A percentile compares a stretch with the other conserved stretches of the same genome.
Conservation (phyloP, 352 stramenopile species). For the Phytophthora melonis region DNA sequence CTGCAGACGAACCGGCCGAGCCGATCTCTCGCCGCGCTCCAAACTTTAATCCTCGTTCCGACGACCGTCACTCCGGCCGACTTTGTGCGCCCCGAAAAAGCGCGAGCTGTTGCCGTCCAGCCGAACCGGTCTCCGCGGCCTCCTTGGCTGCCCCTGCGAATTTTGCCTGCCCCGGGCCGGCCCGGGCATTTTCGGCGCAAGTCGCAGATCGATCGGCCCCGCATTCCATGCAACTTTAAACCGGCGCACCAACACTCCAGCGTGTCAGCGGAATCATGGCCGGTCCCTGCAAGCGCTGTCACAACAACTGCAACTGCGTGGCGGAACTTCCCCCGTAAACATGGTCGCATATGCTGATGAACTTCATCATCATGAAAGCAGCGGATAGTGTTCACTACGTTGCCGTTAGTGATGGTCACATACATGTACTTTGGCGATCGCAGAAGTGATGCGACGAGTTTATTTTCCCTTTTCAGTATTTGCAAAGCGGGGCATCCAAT, state of each 20-base stretch:
- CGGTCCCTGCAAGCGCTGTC: constrained; percentile 27
- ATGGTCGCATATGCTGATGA: background rate
- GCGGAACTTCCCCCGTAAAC: constrained; percentile 1
- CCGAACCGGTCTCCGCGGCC: constrained; percentile 5
- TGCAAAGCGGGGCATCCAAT: too few relatives aligned
- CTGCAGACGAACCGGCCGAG: constrained; percentile 22
- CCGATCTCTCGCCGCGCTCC: constrained; percentile 29
- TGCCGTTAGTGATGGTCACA: background rate
- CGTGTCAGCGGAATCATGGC: constrained; percentile 6
- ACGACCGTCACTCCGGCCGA: constrained; percentile 22
- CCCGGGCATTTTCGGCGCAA: constrained; percentile 5
- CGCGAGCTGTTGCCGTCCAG: background rate
- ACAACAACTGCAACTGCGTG: constrained; percentile 31
- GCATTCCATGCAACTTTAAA: background rate
- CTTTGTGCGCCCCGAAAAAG: constrained; percentile 15
- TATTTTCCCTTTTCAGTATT: too few relatives aligned
- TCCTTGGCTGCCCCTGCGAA: constrained; percentile 7
- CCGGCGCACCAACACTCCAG: constrained; percentile 15
- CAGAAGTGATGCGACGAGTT: background rate
- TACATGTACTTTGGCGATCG: too few relatives aligned
- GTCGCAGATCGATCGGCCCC: constrained; percentile 11
- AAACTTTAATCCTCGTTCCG: constrained; percentile 35
- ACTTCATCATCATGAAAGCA: background rate
- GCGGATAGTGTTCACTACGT: background rate
- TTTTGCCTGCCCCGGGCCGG: constrained; percentile 3